A percentile compares a stretch with the other conserved stretches of the same genome.
phyloP scores from a whole-genome alignment of 495 filamentous ascomycete genomes.

The Aspergillus indologenus region DNA sequence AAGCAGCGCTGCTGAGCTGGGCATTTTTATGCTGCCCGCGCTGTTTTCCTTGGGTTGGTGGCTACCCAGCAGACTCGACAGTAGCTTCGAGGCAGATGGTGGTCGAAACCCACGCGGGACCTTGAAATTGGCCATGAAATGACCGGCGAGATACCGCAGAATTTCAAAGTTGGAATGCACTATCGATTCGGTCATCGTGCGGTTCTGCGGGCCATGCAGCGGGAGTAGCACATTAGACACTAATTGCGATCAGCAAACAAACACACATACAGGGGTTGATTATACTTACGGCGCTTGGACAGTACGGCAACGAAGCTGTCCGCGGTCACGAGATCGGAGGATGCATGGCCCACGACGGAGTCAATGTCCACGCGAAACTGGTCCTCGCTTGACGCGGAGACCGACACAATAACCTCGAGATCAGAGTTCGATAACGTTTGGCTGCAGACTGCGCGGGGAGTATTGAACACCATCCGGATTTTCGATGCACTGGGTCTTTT shows the following conservation, averaged over 20 bases:
- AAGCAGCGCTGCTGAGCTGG: conserved; percentile 36
- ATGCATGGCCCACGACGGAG: conserved; percentile 58
- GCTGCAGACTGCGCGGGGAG: conserved; percentile 27
- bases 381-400: conserved; percentile 31
- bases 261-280: neutral
- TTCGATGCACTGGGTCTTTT: conserved; percentile 28
- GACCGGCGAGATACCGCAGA: conserved; percentile 65
- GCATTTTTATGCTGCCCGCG: conserved; percentile 31
- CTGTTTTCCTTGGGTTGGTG: conserved; percentile 38
- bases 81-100: conserved; percentile 83
- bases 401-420: conserved; percentile 39
- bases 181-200: conserved; percentile 55
- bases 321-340: conserved; percentile 63
- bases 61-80: conserved; percentile 75
- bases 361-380: conserved; percentile 59
- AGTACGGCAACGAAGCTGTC: conserved; percentile 69
- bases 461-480: conserved; percentile 41
- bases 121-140: conserved; percentile 55
- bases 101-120: conserved; percentile 59
- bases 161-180: conserved; percentile 60
- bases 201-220: conserved; percentile 68
- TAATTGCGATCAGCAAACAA: conserved; percentile 26
- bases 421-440: conserved; percentile 31
- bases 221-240: conserved; percentile 62
- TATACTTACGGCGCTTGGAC: conserved; percentile 59